Conservation (phyloP, 148 eudicot genomes). For the Camellia sinensis region DNA sequence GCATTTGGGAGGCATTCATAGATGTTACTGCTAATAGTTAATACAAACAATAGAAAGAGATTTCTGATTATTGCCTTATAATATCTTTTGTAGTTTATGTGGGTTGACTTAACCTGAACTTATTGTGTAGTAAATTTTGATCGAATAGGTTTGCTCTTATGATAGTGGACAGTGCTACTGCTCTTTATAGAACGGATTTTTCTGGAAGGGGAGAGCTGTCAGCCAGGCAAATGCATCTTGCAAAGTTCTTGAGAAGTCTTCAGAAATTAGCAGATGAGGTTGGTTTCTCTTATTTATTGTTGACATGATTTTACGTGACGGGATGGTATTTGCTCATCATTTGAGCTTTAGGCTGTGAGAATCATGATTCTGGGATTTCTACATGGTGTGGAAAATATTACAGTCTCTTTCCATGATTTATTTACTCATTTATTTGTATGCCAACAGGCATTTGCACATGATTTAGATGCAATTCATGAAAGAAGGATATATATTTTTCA, state of each 20-base stretch:
- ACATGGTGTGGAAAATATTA: not conserved
- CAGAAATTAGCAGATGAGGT: conserved; percentile 98
- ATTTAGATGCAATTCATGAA: not conserved
- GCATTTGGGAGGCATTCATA: not conserved
- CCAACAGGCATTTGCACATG: not conserved
- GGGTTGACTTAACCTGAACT: not conserved
- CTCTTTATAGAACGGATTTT: conserved; percentile 93
- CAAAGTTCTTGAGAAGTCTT: conserved; percentile 92
- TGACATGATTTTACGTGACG: not conserved
- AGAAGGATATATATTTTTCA: not conserved
- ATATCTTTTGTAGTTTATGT: not conserved
- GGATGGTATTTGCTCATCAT: not conserved
- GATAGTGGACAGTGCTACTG: conserved; percentile 97
- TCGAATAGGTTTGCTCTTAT: conserved; percentile 82
- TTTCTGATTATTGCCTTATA: not conserved
- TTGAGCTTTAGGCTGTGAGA: not conserved
- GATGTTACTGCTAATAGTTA: not conserved
- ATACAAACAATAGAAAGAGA: not conserved
- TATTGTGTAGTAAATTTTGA: conserved; percentile 1
- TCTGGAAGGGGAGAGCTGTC: conserved; percentile 98
- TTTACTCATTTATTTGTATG: not conserved
- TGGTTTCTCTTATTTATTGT: not conserved
- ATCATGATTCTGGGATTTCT: not conserved
- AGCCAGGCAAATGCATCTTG: conserved; percentile 97
- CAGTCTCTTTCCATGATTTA: not conserved